A percentile compares a stretch with the other conserved stretches of the same genome.
Conservation (phyloP, 2,329 filamentous ascomycete genomes). For the Hymenoscyphus occultus region DNA sequence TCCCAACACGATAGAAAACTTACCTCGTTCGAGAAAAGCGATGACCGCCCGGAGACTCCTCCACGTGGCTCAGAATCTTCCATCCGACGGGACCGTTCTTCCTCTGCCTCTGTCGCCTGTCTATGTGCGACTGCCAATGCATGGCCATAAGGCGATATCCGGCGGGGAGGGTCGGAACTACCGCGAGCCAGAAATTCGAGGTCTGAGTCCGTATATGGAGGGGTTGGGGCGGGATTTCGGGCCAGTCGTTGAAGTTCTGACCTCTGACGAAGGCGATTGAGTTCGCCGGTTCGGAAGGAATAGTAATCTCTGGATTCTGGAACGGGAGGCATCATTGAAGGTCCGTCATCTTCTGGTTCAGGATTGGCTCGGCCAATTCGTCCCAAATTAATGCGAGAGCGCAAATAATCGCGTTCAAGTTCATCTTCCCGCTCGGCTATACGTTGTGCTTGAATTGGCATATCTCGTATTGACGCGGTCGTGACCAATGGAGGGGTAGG, state of each 20-base stretch:
- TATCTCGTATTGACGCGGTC: neutral
- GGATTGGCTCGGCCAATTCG: conserved; percentile 5
- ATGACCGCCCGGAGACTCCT: neutral
- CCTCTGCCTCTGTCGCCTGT: conserved; percentile 6
- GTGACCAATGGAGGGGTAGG: conserved; percentile 13
- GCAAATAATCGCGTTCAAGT: conserved; percentile 8
- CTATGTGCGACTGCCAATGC: conserved; percentile 22
- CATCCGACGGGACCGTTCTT: conserved; percentile 6
- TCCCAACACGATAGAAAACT: neutral
- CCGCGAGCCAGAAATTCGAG: conserved; percentile 19
- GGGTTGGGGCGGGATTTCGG: conserved; percentile 26
- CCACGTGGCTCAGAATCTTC: neutral
- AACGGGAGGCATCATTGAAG: conserved; percentile 31
- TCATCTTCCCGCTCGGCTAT: conserved; percentile 24
- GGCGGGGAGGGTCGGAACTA: conserved; percentile 19
- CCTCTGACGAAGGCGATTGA: conserved; percentile 22
- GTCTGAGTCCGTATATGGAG: conserved; percentile 28
- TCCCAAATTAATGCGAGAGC: neutral
- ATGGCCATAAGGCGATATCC: conserved; percentile 23
- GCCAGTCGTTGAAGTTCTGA: conserved; percentile 26
- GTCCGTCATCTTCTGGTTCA: conserved; percentile 25
- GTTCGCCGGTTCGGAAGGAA: conserved; percentile 24
- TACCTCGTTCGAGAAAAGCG: neutral
- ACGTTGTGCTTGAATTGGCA: conserved; percentile 19
- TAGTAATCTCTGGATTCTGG: conserved; percentile 33